Conservation (phyloP, 176 grass and related monocot genomes). For the Secale cereale region DNA sequence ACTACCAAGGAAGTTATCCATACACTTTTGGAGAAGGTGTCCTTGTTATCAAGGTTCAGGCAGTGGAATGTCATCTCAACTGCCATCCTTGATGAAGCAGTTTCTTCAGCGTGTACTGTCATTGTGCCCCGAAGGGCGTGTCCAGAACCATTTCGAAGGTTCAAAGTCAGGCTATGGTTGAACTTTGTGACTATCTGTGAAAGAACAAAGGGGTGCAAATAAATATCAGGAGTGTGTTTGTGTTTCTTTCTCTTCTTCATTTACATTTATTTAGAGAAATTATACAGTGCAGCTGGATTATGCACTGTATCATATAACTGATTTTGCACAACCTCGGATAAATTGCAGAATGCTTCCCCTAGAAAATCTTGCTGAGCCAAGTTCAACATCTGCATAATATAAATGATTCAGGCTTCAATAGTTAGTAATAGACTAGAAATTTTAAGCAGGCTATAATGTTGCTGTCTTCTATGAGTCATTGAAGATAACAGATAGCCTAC, state of each 20-base stretch:
- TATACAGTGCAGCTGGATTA: background rate
- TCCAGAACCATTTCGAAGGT: conserved; percentile 43
- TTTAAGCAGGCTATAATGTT: background rate
- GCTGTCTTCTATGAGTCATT: background rate
- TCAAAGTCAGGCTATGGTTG: conserved; percentile 54
- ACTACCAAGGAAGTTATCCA: conserved; percentile 18
- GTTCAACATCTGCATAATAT: conserved; percentile 57
- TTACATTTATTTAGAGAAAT: background rate
- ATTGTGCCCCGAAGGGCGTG: conserved; percentile 50
- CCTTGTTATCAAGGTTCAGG: conserved; percentile 73
- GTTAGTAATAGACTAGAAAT: background rate
- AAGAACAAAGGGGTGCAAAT: conserved; percentile 1
- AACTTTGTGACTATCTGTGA: conserved; percentile 85
- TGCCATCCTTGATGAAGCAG: conserved; percentile 59
- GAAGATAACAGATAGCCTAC: conserved; percentile 3
- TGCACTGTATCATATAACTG: conserved; percentile 10
- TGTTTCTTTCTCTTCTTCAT: background rate
- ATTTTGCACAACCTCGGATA: conserved; percentile 73
- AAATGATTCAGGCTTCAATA: conserved; percentile 20
- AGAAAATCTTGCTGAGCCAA: conserved; percentile 81
- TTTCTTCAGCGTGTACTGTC: conserved; percentile 81
- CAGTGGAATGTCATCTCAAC: conserved; percentile 69
- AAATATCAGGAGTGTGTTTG: background rate
- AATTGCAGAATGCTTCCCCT: conserved; percentile 67
- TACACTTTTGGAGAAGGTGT: conserved; percentile 95